Base-by-base conservation (phyloP, 2,329 filamentous ascomycete genomes). In the Alternaria ethzedia region DNA sequence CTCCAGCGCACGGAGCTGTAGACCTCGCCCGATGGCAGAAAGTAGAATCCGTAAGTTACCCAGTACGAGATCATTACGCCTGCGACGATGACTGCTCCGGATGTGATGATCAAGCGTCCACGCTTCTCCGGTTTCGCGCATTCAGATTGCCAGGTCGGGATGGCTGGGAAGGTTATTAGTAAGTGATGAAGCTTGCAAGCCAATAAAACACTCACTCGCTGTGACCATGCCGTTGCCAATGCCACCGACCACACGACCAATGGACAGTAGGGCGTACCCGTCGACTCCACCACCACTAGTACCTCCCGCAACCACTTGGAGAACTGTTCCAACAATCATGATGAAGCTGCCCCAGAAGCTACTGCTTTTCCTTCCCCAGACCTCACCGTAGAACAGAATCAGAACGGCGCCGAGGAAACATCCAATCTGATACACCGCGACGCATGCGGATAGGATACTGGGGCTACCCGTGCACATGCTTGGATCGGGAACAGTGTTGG, bases 191-290 rank as follows among this genome's bases (percentile, higher is more conserved):
- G 75, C 5, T 17, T 15, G 8, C 2, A 2, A 12, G 9, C 11
- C 7, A 5, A 7, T 17, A 0, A 2, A 8, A 1, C 76, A 74
- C 15, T 82, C 83, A 59, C 82, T 80, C 3, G 83, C 83, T 60
- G 83, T 84, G 36, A 91, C 75, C 73, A 82, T 79, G 13, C 80
- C 80, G n/a, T 75, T 74, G 13, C 80, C 80, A 44, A 80, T 83
- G 20, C 64, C 64, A 23, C 61, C 61, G 23, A 67, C 61, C 13
- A 67, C 44, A 11, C 64, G 57, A 8, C 64, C 64, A 7, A 60
- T 57, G 12, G 57, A 54, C 83, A 72, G 75, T 79, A 54, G 86
- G 81, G 69, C 90, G 90, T 78, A 87, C 83, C 0, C 90, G 87
- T 2, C 87, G 86, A 64, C 85, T 86, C 77, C 59, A 3, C 63